These are phyloP conservation scores for Trichoderma sp. DNA, from an alignment of 2,329 filamentous ascomycete genomes.

Conservation along the genomic window DNA sequence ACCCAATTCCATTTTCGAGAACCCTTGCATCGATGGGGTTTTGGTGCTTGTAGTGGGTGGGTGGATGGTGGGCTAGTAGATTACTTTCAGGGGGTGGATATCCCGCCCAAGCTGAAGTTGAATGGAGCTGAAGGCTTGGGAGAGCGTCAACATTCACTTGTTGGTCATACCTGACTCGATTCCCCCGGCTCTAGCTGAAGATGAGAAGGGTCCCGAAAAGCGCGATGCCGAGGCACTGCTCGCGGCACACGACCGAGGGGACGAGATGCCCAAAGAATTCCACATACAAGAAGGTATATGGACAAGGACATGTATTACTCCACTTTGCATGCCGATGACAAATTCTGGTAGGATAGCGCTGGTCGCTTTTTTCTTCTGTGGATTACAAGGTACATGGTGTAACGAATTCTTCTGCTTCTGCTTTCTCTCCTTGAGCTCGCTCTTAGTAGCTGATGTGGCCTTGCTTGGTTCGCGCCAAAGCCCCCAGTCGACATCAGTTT, in stretches of 20 bases:
- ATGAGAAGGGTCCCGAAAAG: not conserved
- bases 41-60: not conserved
- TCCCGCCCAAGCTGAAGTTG: conserved; percentile 1
- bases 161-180: conserved; percentile 10
- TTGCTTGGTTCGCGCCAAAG: not conserved
- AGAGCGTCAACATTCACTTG: not conserved
- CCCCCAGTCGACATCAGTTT: not conserved
- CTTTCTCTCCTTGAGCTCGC: not conserved
- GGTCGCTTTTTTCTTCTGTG: not conserved
- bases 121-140: conserved; percentile 2
- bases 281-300: not conserved
- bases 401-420: not conserved
- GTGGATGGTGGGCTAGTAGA: not conserved
- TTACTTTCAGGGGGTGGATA: not conserved
- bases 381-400: not conserved
- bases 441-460: not conserved
- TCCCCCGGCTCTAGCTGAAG: not conserved
- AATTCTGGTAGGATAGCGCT: not conserved
- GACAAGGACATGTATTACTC: not conserved
- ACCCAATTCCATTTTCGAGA: not conserved
- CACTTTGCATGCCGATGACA: not conserved
- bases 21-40: conserved; percentile 1
- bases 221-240: not conserved
- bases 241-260: not conserved
- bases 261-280: not conserved